A percentile compares a stretch with the other conserved stretches of the same genome.
Evolutionary conservation across 768 basidiomycete species (phyloP).

Genomic region (Naematelia encephala): DNA sequence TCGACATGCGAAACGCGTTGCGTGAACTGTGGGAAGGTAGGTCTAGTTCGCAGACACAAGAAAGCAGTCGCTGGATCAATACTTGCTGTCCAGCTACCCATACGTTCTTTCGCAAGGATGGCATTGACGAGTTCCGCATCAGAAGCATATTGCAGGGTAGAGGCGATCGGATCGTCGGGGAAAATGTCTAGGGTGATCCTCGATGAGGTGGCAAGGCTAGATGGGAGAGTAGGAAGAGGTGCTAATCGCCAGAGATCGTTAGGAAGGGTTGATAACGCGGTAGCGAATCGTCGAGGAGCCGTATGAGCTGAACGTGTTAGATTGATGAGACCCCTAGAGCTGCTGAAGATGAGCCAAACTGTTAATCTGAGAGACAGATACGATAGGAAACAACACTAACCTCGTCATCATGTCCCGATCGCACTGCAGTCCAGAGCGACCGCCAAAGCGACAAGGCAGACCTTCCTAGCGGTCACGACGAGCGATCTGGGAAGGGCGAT

Average conservation of each 20-base stretch:
- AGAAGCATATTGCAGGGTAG: constrained; percentile 16
- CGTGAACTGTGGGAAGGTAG: constrained; percentile 20
- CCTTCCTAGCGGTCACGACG: too few species aligned
- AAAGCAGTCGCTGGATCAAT: constrained; percentile 23
- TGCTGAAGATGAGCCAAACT: not conserved
- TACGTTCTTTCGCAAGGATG: constrained; percentile 1
- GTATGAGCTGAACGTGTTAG: not conserved
- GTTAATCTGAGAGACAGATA: not conserved
- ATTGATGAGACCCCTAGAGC: not conserved
- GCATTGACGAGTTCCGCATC: constrained; percentile 26
- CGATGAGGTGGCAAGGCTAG: constrained; percentile 19
- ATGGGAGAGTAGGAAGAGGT: constrained; percentile 6
- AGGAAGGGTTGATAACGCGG: constrained; percentile 4
- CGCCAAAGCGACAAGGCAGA: too few species aligned
- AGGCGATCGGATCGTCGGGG: constrained; percentile 13
- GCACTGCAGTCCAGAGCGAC: too few species aligned
- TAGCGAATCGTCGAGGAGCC: constrained; percentile 8
- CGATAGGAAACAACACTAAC: too few species aligned
- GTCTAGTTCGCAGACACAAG: constrained; percentile 19
- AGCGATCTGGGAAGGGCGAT: too few species aligned
- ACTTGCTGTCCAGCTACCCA: constrained; percentile 8
- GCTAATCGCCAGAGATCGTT: not conserved
- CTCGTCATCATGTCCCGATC: too few species aligned
- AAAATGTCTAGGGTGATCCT: constrained; percentile 15
- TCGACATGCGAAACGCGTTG: not conserved